Evolutionary conservation across 345 rosid genomes (phyloP), one percentile per base, ranked within the genome.

Genomic region (Hibiscus mutabilis): DNA sequence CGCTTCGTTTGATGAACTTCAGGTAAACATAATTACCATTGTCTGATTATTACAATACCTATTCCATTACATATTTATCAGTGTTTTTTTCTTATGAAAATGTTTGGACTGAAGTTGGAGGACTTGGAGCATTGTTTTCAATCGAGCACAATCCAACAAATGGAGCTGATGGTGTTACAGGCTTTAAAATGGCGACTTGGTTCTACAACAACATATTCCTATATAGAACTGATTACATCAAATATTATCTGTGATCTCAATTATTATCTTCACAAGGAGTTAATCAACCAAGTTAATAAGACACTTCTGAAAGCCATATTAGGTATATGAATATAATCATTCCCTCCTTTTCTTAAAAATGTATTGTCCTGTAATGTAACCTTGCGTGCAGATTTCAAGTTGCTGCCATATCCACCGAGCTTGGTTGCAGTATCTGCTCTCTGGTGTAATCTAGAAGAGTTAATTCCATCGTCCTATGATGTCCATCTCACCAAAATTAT

Each of bases 121-220:
- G 96, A 82, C 3, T 70, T 84, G 18, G 80, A 85, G 19, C 90
- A 86, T 71, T 77, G 80, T n/a, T 91, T 91, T 72, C 75, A 79
- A 46, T 52, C 84, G 1, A 82, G 78, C 46, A 83, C 88, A 5
- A 76, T 91, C 76, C 79, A 80, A 71, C 68, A 78, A 71, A 88
- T 91, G 96, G 97, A 91, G 49, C n/a, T 91, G 67, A 79, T 78
- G 33, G 49, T 91, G 27, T 58, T 86, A 60, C 71, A 76, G 46
- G 79, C 83, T 31, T 56, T 93, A 24, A 88, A 78, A 3, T 93
- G 98, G 97, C 87, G 85, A 2, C 83, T 93, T 1, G 68, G 78
- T 49, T 79, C 87, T 1, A 74, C 79, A 14, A 89, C 97, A 2
- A 59, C 83, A 10, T 81, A 82, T 67, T 83, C 98, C 35, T 88